Evolutionary conservation across 2,329 filamentous ascomycete species (phyloP).

Genomic region (Pestalotiopsis sp.): DNA sequence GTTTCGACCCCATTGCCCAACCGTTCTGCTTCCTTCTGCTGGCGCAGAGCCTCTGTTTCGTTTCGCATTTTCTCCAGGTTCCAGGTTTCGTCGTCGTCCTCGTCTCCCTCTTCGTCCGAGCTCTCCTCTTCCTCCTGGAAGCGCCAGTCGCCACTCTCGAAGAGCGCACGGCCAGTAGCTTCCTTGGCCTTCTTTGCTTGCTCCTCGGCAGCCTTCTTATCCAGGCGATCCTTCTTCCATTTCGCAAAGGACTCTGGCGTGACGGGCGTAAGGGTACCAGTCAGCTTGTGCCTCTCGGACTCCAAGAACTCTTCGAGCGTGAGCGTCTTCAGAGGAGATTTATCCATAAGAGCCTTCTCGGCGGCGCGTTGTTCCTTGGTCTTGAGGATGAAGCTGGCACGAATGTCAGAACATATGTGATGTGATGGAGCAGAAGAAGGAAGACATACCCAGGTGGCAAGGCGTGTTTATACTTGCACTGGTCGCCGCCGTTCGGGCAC

Average conservation of each 20-base stretch:
- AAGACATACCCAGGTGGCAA: slow-evolving; percentile 84
- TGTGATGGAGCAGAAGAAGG: not conserved
- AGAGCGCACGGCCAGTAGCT: slow-evolving; percentile 90
- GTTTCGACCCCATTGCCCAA: slow-evolving; percentile 36
- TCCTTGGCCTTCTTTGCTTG: slow-evolving; percentile 91
- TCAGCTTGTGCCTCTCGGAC: slow-evolving; percentile 93
- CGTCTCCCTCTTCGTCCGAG: slow-evolving; percentile 66
- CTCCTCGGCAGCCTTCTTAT: slow-evolving; percentile 95
- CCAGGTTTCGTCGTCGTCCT: slow-evolving; percentile 67
- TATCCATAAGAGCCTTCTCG: slow-evolving; percentile 95
- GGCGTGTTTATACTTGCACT: slow-evolving; percentile 98
- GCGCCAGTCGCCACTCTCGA: slow-evolving; percentile 95
- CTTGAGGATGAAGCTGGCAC: slow-evolving; percentile 84
- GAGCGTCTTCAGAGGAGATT: slow-evolving; percentile 90
- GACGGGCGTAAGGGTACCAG: slow-evolving; percentile 88
- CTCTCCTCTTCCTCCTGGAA: slow-evolving; percentile 61
- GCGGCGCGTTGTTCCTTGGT: slow-evolving; percentile 95
- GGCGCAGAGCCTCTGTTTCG: slow-evolving; percentile 79
- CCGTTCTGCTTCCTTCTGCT: slow-evolving; percentile 78
- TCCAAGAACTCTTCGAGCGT: slow-evolving; percentile 98
- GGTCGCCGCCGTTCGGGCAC: slow-evolving; percentile 93
- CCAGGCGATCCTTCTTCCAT: slow-evolving; percentile 93
- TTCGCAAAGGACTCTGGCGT: slow-evolving; percentile 91
- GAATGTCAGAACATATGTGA: slow-evolving; percentile 14
- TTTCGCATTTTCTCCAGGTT: slow-evolving; percentile 81